These are phyloP conservation scores for Microbotryum violaceum DNA, from an alignment of 1,284 basidiomycete species.

Conservation along the genomic window DNA sequence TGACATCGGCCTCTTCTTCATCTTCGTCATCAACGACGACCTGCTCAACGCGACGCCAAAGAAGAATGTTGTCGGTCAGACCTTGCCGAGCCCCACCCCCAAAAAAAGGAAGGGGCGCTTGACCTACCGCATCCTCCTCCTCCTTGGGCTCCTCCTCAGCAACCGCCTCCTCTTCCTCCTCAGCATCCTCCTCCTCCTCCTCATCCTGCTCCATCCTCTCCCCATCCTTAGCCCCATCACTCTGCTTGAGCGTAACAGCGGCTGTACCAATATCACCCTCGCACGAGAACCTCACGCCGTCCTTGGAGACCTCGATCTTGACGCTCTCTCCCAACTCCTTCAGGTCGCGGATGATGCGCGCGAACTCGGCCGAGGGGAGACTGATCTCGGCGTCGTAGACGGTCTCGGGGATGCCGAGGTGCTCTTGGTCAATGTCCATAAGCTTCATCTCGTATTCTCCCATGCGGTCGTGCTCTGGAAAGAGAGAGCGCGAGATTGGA, in stretches of 20 bases:
- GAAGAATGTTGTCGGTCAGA: not conserved
- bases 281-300: slow-evolving; percentile 86
- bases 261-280: slow-evolving; percentile 95
- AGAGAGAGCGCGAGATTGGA: not conserved
- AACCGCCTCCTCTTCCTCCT: slow-evolving; percentile 32
- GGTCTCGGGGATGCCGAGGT: slow-evolving; percentile 95
- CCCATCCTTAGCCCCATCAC: slow-evolving; percentile 36
- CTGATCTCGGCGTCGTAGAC: slow-evolving; percentile 92
- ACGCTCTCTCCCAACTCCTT: slow-evolving; percentile 89
- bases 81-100: not conserved
- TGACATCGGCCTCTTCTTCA: slow-evolving; percentile 44
- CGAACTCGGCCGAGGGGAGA: slow-evolving; percentile 79
- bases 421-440: slow-evolving; percentile 98
- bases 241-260: slow-evolving; percentile 74
- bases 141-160: slow-evolving; percentile 13
- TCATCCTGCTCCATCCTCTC: slow-evolving; percentile 25
- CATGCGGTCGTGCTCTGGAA: slow-evolving; percentile 77
- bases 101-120: not conserved
- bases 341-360: slow-evolving; percentile 87
- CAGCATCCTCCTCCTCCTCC: slow-evolving; percentile 44
- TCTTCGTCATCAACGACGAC: slow-evolving; percentile 37
- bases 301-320: slow-evolving; percentile 91
- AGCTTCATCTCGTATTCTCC: slow-evolving; percentile 99
- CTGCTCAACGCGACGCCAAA: not conserved
- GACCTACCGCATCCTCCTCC: slow-evolving; percentile 29